A percentile compares a stretch with the other conserved stretches of the same genome.
Conservation (phyloP, 2,329 filamentous ascomycete species). For the Amphichorda felina region DNA sequence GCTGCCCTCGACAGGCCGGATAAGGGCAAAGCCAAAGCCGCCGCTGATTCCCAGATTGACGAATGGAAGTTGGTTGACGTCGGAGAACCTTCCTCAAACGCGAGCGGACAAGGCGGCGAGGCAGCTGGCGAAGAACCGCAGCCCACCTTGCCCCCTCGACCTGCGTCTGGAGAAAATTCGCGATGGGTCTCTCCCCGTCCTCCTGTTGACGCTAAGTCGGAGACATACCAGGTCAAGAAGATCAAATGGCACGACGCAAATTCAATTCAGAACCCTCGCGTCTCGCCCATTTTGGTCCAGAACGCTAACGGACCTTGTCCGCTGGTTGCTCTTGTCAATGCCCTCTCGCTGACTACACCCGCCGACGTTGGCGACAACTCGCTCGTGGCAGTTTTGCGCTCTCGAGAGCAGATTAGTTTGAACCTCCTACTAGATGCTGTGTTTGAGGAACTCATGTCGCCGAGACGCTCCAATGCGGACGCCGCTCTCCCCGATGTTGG, state of each 20-base stretch:
- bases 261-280: conserved; percentile 48
- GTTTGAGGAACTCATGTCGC: conserved; percentile 85
- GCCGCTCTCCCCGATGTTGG: conserved; percentile 70
- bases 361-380: conserved; percentile 50
- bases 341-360: conserved; percentile 72
- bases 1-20: conserved; percentile 12
- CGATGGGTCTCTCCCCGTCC: conserved; percentile 24
- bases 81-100: conserved; percentile 11
- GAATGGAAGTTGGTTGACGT: conserved; percentile 42
- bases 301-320: conserved; percentile 94
- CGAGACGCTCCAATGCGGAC: conserved; percentile 49
- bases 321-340: conserved; percentile 84
- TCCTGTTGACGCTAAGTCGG: conserved; percentile 36
- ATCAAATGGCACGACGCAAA: conserved; percentile 69
- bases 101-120: conserved; percentile 4
- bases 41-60: conserved; percentile 16
- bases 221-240: conserved; percentile 90
- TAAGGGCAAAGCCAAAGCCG: conserved; percentile 29
- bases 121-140: conserved; percentile 8
- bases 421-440: conserved; percentile 78
- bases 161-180: conserved; percentile 12
- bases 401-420: conserved; percentile 79
- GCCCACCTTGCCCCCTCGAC: conserved; percentile 26
- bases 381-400: conserved; percentile 64
- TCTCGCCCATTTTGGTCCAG: conserved; percentile 82